Conservation (phyloP, 2,329 filamentous ascomycete species). For the Ophiostoma perfectum region DNA sequence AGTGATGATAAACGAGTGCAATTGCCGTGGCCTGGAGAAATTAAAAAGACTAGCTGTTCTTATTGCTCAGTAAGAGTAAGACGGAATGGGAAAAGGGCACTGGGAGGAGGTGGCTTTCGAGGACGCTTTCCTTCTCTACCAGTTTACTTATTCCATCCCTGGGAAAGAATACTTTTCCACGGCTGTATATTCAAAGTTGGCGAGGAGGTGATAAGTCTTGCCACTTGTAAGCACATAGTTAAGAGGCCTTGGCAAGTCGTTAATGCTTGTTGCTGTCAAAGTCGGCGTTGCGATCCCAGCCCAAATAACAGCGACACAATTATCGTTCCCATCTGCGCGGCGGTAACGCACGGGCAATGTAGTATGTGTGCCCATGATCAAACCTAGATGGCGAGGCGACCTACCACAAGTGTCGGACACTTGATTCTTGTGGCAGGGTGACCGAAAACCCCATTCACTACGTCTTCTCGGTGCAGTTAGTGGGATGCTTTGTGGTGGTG, state of each 20-base stretch:
- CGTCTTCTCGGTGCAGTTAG: neutral
- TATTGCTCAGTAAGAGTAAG: neutral
- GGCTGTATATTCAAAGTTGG: no score
- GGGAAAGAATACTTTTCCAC: no score
- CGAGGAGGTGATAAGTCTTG: no score
- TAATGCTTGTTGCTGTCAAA: neutral
- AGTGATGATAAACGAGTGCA: slow-evolving; percentile 1
- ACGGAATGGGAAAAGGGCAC: neutral
- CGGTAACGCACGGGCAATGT: neutral
- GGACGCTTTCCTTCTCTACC: no score
- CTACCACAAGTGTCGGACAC: neutral
- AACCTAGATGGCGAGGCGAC: neutral
- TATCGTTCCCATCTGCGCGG: neutral
- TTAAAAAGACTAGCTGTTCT: neutral
- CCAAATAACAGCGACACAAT: no score
- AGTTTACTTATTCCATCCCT: no score
- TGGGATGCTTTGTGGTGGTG: neutral
- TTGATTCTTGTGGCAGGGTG: neutral
- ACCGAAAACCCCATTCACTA: neutral
- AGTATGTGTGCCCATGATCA: neutral
- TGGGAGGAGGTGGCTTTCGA: no score
- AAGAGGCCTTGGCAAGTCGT: neutral
- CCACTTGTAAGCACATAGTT: no score
- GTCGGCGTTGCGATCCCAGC: no score
- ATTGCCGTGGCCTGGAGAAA: neutral